Percentiles rank a stretch among this genome's conserved stretches.
Evolutionary conservation across 2,329 filamentous ascomycete species (phyloP).

Genomic region (Didymella pinodella): DNA sequence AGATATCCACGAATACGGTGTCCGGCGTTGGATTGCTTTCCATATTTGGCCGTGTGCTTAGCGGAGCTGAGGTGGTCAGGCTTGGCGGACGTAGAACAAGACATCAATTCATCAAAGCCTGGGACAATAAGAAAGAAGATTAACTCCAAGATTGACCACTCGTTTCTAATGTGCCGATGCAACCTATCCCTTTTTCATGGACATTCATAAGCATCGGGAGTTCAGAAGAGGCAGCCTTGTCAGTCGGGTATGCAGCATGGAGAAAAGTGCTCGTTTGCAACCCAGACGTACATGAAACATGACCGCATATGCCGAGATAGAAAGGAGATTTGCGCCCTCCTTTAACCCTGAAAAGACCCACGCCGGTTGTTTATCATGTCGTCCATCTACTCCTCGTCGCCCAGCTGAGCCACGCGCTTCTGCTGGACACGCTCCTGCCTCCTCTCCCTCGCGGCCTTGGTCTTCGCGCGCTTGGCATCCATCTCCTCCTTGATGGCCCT

Average conservation of each 20-base stretch:
- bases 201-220: constrained; percentile 48
- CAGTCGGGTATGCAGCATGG: constrained; percentile 48
- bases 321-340: constrained; percentile 52
- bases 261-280: constrained; percentile 50
- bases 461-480: constrained; percentile 99
- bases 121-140: constrained; percentile 28
- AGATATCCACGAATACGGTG: constrained; percentile 11
- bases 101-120: constrained; percentile 21
- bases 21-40: background rate
- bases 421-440: constrained; percentile 88
- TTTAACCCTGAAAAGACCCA: constrained; percentile 53
- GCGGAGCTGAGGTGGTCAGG: constrained; percentile 1
- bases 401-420: constrained; percentile 88
- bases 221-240: constrained; percentile 46
- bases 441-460: constrained; percentile 99
- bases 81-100: constrained; percentile 12
- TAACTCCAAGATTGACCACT: constrained; percentile 44
- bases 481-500: constrained; percentile 97
- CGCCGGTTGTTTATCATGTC: constrained; percentile 52
- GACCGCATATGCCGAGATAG: constrained; percentile 54
- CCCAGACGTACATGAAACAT: constrained; percentile 56
- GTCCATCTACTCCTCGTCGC: constrained; percentile 63
- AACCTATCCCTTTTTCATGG: constrained; percentile 46
- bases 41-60: background rate
- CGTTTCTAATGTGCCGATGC: constrained; percentile 46